Evolutionary conservation across 2,329 filamentous ascomycete genomes (phyloP), one percentile per base, ranked within the genome.

Genomic region (Madurella mycetomatis): DNA sequence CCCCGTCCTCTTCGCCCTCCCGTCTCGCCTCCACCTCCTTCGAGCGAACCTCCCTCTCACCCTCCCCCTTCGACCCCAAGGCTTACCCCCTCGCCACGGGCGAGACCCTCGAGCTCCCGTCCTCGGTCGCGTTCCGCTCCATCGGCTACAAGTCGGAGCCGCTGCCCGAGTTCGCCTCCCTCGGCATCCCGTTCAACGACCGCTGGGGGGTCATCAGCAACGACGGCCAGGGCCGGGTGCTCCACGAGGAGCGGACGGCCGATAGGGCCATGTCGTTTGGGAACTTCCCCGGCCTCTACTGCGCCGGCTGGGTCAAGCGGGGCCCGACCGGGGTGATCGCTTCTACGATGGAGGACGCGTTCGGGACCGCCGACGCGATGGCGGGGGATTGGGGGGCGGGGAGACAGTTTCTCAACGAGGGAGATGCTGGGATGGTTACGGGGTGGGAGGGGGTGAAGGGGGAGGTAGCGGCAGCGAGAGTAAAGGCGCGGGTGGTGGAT

Each of bases 241-340:
- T 69, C 52, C 75, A 64, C 65, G 74, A 62, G 63, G 70, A 60
- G 64, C 66, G 53, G 56, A 64, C 56, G 41, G 64, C 49, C 16
- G 62, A 67, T 60, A 56, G 67, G 59, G 69, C 61, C 60, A 69
- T 55, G 64, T 76, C 49, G 63, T 75, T 60, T 71, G 78, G 57
- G 65, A 75, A 60, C 66, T 81, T 68, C 65, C 83, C 86, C 0
- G 90, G 92, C 0, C 71, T 96, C 30, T 99, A 99, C 72, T 95
- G 91, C 61, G 88, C 92, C 15, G 94, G 94, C 0, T 99, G 94
- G 94, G 91, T 96, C 9, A 97, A 97, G 74, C 83, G 87, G 37
- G 94, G 94, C 0, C 92, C 94, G 0, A 96, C 91, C 0, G 94
- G 94, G 2, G 92, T 97, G 3, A 99, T 99, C 68, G 92, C 92